phyloP scores from a whole-genome alignment of 2,329 filamentous ascomycete genomes.

The Paraphoma sp. region DNA sequence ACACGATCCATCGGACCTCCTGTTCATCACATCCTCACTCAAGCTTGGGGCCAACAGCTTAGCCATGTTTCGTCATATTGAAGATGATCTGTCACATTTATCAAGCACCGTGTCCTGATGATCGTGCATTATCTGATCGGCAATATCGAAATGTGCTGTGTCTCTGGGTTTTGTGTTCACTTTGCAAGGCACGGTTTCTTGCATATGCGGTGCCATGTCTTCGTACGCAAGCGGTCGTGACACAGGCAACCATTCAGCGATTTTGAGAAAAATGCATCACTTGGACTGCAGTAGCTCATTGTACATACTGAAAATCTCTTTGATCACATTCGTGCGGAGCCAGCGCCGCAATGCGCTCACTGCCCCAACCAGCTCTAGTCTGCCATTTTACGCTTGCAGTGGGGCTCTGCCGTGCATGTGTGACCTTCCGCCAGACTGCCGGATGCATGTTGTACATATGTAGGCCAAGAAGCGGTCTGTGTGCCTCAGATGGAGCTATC shows the following conservation, averaged over 20 bases:
- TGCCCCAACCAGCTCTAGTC: neutral
- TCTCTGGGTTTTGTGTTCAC: neutral
- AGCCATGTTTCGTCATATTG: neutral
- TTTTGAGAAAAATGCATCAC: neutral
- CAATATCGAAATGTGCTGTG: neutral
- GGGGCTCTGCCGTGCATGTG: neutral
- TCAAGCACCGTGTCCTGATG: no score
- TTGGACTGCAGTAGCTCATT: neutral
- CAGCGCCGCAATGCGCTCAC: neutral
- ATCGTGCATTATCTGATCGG: neutral
- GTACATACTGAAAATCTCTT: neutral
- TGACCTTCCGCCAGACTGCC: slow-evolving; percentile 1
- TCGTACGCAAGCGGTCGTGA: neutral
- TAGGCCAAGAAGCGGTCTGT: slow-evolving; percentile 15
- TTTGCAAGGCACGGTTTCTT: neutral
- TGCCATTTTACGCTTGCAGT: neutral
- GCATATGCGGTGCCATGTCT: slow-evolving; percentile 2
- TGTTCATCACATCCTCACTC: slow-evolving; percentile 6
- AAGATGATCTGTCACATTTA: neutral
- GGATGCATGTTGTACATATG: slow-evolving; percentile 23
- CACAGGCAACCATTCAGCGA: neutral
- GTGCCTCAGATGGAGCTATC: slow-evolving; percentile 11
- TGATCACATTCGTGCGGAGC: neutral
- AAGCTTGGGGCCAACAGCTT: neutral
- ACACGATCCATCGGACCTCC: slow-evolving; percentile 11